These are phyloP conservation scores for Stereocaulon alpinum DNA, from an alignment of 495 filamentous ascomycete species.

Conservation along the genomic window DNA sequence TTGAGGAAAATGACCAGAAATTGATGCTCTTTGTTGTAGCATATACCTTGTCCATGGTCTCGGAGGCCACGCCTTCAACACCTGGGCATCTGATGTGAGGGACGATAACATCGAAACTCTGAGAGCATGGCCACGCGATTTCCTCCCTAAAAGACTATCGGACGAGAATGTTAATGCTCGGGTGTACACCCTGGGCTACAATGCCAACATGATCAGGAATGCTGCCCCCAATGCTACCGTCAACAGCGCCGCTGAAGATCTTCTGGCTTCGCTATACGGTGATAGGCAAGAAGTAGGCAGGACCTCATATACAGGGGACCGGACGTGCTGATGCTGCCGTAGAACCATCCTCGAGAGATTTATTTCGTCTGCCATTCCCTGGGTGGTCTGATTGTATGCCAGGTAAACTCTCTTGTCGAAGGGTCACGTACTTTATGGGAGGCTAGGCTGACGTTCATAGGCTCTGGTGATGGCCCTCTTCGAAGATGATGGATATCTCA, in stretches of 20 bases:
- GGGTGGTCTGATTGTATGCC: constrained; percentile 7
- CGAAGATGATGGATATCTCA: neutral
- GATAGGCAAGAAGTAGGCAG: neutral
- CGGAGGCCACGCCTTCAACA: constrained; percentile 11
- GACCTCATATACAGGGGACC: neutral
- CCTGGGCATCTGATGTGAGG: constrained; percentile 6
- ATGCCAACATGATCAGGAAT: constrained; percentile 3
- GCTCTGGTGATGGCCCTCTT: constrained; percentile 12
- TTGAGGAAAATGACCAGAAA: no score
- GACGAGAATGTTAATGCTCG: constrained; percentile 5
- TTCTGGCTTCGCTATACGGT: neutral
- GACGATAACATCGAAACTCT: neutral
- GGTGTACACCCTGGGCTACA: constrained; percentile 8
- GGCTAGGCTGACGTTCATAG: neutral
- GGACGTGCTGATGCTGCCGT: neutral
- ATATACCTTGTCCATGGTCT: constrained; percentile 9
- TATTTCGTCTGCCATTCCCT: constrained; percentile 13
- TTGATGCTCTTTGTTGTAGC: neutral
- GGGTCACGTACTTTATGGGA: neutral
- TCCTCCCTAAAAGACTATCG: constrained; percentile 8
- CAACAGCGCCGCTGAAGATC: constrained; percentile 8
- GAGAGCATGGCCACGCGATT: constrained; percentile 12
- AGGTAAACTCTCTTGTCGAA: neutral
- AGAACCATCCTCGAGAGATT: constrained; percentile 5
- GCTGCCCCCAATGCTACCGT: constrained; percentile 10